These are phyloP conservation scores for Pichia kluyveri DNA, from an alignment of 805 yeast genomes.

Conservation along the genomic window DNA sequence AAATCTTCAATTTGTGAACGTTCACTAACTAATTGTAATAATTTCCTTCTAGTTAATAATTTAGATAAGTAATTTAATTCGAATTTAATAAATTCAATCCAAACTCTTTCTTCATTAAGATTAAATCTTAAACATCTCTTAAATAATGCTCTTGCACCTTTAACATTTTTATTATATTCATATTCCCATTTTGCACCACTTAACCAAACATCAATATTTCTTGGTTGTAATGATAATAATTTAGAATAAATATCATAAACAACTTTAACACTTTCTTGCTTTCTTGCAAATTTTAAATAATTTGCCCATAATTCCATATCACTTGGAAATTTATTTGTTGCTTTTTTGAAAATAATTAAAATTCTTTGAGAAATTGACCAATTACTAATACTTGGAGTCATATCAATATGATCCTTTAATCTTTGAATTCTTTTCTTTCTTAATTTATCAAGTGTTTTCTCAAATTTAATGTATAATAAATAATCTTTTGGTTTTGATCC, in stretches of 20 bases:
- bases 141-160: conserved; percentile 78
- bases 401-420: conserved; percentile 47
- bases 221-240: conserved; percentile 81
- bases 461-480: conserved; percentile 71
- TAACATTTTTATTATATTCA: conserved; percentile 79
- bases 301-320: conserved; percentile 71
- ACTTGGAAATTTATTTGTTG: conserved; percentile 68
- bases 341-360: conserved; percentile 75
- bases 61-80: conserved; percentile 83
- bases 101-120: conserved; percentile 57
- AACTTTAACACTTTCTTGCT: conserved; percentile 58
- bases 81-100: conserved; percentile 82
- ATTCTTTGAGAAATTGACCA: conserved; percentile 83
- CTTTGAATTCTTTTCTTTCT: conserved; percentile 64
- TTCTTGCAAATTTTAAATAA: conserved; percentile 61
- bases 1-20: conserved; percentile 50
- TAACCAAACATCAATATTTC: conserved; percentile 84
- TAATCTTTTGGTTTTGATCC: conserved; percentile 75
- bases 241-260: conserved; percentile 70
- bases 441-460: conserved; percentile 66
- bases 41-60: conserved; percentile 71
- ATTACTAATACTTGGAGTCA: conserved; percentile 63
- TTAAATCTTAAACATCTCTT: conserved; percentile 84
- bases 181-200: conserved; percentile 92
- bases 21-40: conserved; percentile 70